Evolutionary conservation across 2,329 filamentous ascomycete species (phyloP).

Genomic region (Colletotrichum truncatum): DNA sequence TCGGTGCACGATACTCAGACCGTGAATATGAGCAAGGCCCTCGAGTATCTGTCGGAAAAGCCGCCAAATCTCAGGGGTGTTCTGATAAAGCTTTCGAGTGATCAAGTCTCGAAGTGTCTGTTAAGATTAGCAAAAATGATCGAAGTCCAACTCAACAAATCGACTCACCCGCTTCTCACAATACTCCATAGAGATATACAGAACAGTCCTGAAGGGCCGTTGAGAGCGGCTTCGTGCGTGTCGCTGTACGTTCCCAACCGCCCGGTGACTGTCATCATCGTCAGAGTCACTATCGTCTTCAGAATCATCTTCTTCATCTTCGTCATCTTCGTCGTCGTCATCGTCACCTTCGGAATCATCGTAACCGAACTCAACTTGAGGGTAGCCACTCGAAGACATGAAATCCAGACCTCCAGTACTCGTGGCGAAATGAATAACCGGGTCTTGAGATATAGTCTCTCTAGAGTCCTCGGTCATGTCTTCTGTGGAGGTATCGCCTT

Average conservation of each 20-base stretch:
- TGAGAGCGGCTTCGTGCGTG: constrained; percentile 43
- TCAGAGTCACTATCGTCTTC: constrained; percentile 54
- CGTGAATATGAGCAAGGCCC: constrained; percentile 89
- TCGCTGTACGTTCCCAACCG: constrained; percentile 32
- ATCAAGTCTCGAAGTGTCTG: constrained; percentile 90
- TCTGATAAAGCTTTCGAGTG: constrained; percentile 75
- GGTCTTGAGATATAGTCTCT: constrained; percentile 50
- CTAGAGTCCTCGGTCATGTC: constrained; percentile 46
- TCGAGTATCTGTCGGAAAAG: constrained; percentile 92
- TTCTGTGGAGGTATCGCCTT: constrained; percentile 65
- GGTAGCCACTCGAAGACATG: constrained; percentile 85
- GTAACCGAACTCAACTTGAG: constrained; percentile 81
- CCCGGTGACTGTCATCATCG: constrained; percentile 39
- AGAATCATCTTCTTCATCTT: constrained; percentile 48
- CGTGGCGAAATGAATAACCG: constrained; percentile 68
- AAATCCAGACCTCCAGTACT: constrained; percentile 90
- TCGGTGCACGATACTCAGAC: constrained; percentile 90
- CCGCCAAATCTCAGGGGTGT: constrained; percentile 85
- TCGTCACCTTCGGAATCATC: constrained; percentile 55
- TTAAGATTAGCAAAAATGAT: constrained; percentile 22
- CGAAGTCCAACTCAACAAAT: background rate
- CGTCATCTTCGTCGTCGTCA: constrained; percentile 46
- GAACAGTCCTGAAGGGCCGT: constrained; percentile 72
- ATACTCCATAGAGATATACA: constrained; percentile 99
- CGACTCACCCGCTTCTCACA: constrained; percentile 83